Evolutionary conservation across 2,329 filamentous ascomycete species (phyloP), one percentile per base, ranked within the genome.

Genomic region (Berkeleyomyces rouxiae): DNA sequence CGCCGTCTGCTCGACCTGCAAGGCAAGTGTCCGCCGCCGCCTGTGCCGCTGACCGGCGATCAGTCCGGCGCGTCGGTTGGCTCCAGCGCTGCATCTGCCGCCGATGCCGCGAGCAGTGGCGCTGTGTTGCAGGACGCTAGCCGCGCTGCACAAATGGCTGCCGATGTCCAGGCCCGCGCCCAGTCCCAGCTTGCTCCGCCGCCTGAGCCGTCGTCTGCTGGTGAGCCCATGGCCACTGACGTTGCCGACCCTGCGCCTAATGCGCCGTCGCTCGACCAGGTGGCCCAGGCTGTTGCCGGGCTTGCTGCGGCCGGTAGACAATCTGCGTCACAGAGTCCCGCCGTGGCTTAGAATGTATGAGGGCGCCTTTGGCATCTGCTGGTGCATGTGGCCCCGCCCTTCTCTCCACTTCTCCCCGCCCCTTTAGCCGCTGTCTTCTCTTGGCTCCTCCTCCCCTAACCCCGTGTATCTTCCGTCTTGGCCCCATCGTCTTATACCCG

Each of bases 1-100:
- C 87, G 87, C 4, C 85, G 89, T 47, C 80, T 97, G 43, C 79
- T 96, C 65, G 91, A 96, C 68, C 81, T 84, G 2, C 85, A 90
- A 68, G 86, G 87, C 70, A 90, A 96, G 68, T 85, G 88, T 62
- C 93, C 93, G 0, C 87, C 87, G 65, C 85, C 91, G 7, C 92
- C 92, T 0, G 79, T 60, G 13, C 49, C 60, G 36, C 55, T 40
- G 13, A 58, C 47, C 39, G 60, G 31, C 39, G 46, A 23, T 47
- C 39, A 42, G 49, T 53, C 60, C 47, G 10, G 40, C 64, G 23
- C 61, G 59, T 51, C 55, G 10, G 51, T 23, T 31, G 4, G 43
- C 11, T 7, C 51, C 16, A 39, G 51, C 11, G 31, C 13, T 13
- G 49, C 16, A 37, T 36, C 40, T 36, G 7, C 61, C 31, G 49